Conservation (phyloP, 176 grass and related monocot species). For the Rhynchospora pubera region DNA sequence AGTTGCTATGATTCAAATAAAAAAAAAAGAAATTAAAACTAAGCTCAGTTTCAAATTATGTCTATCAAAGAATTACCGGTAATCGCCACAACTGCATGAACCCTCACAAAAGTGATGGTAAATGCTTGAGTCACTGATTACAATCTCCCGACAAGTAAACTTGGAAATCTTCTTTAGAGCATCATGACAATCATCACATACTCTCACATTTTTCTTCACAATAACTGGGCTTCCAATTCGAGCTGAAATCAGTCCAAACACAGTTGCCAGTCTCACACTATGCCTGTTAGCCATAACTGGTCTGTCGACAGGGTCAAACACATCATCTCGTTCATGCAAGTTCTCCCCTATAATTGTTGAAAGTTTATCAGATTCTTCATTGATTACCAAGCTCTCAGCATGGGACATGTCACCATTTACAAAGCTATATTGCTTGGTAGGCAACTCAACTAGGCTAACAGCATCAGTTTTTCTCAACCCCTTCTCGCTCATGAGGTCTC, state of each 20-base stretch:
- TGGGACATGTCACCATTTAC: slow-evolving; percentile 55
- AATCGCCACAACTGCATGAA: slow-evolving; percentile 78
- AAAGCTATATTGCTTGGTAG: slow-evolving; percentile 41
- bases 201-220: slow-evolving; percentile 84
- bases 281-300: slow-evolving; percentile 44
- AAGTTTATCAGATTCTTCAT: slow-evolving; percentile 52
- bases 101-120: slow-evolving; percentile 76
- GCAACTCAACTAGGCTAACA: slow-evolving; percentile 55
- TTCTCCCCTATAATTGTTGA: slow-evolving; percentile 51
- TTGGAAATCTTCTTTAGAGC: slow-evolving; percentile 75
- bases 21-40: neutral
- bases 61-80: slow-evolving; percentile 44
- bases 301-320: slow-evolving; percentile 18
- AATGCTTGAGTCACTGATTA: slow-evolving; percentile 65
- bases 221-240: slow-evolving; percentile 46
- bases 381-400: slow-evolving; percentile 32
- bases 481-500: slow-evolving; percentile 55
- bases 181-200: slow-evolving; percentile 69
- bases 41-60: neutral
- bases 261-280: slow-evolving; percentile 62
- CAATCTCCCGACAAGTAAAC: slow-evolving; percentile 46
- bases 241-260: slow-evolving; percentile 65
- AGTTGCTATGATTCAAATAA: neutral
- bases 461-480: slow-evolving; percentile 45
- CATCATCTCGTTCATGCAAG: neutral